These are phyloP conservation scores for Pseudonitzschia multistriata DNA, from an alignment of 108 stramenopile genomes.

Conservation along the genomic window DNA sequence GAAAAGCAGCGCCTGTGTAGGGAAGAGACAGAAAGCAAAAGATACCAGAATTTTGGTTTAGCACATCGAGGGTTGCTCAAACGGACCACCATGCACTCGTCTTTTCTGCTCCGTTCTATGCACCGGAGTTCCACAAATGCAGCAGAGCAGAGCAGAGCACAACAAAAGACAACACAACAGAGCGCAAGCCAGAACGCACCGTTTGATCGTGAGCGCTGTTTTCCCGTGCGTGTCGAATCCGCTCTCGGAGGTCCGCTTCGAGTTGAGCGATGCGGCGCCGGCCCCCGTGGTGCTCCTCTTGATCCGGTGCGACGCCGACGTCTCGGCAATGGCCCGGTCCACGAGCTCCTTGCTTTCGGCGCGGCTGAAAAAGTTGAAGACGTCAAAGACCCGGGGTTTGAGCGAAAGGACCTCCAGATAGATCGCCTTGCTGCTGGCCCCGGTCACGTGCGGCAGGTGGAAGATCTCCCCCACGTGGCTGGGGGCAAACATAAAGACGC, in stretches of 20 bases:
- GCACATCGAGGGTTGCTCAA: no score
- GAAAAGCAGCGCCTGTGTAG: conserved; percentile 58
- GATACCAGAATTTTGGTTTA: background rate
- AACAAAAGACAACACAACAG: background rate
- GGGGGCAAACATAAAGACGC: conserved; percentile 88
- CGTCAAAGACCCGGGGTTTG: conserved; percentile 79
- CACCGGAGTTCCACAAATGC: conserved; percentile 1
- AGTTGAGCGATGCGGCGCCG: conserved; percentile 53
- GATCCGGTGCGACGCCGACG: conserved; percentile 63
- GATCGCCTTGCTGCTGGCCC: conserved; percentile 44
- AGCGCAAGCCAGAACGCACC: conserved; percentile 27
- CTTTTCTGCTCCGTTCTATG: no score
- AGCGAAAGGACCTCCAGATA: conserved; percentile 69
- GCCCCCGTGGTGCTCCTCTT: conserved; percentile 82
- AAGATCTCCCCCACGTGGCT: conserved; percentile 80
- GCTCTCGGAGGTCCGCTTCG: conserved; percentile 73
- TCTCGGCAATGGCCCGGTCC: conserved; percentile 62
- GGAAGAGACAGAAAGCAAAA: conserved; percentile 4
- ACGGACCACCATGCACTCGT: no score
- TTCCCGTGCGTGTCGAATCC: conserved; percentile 87
- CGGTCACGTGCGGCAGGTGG: conserved; percentile 66
- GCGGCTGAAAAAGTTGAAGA: conserved; percentile 76
- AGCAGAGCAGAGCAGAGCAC: background rate
- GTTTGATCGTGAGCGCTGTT: conserved; percentile 62
- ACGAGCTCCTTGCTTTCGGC: conserved; percentile 68